Percentiles rank a stretch among this genome's conserved stretches.
Evolutionary conservation across 2,329 filamentous ascomycete genomes (phyloP).

Genomic region (Fusarium siculi): DNA sequence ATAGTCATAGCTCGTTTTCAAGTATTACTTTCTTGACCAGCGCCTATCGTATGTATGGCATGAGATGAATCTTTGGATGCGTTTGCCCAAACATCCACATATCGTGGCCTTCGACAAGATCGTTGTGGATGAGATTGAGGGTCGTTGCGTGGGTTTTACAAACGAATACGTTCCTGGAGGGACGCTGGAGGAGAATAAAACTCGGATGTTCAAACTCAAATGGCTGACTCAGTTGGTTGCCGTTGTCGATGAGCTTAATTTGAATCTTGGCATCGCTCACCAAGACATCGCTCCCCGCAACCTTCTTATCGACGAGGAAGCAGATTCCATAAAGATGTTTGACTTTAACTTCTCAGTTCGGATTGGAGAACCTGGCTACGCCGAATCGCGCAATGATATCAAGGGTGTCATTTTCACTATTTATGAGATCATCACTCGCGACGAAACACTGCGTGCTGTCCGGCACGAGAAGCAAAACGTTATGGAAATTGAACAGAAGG

Average conservation of each 20-base stretch:
- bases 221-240: slow-evolving; percentile 51
- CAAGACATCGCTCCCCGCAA: slow-evolving; percentile 54
- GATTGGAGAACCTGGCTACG: slow-evolving; percentile 29
- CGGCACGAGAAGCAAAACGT: slow-evolving; percentile 43
- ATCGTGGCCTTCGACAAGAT: slow-evolving; percentile 51
- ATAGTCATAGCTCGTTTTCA: slow-evolving; percentile 44
- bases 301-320: slow-evolving; percentile 49
- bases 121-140: slow-evolving; percentile 48
- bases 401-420: slow-evolving; percentile 50
- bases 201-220: slow-evolving; percentile 48
- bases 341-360: slow-evolving; percentile 50
- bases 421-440: slow-evolving; percentile 52
- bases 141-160: slow-evolving; percentile 52
- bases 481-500: slow-evolving; percentile 15
- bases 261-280: slow-evolving; percentile 51
- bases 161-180: slow-evolving; percentile 49
- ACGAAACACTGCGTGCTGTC: slow-evolving; percentile 36
- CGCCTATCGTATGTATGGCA: slow-evolving; percentile 43
- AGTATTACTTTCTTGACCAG: slow-evolving; percentile 48
- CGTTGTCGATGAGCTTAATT: slow-evolving; percentile 49
- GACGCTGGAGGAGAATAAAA: slow-evolving; percentile 45
- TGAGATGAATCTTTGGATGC: slow-evolving; percentile 50
- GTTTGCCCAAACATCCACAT: slow-evolving; percentile 50
- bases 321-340: slow-evolving; percentile 49
- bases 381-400: slow-evolving; percentile 45